phyloP scores from a whole-genome alignment of 108 stramenopile species.

The Mediolabrus comicus region DNA sequence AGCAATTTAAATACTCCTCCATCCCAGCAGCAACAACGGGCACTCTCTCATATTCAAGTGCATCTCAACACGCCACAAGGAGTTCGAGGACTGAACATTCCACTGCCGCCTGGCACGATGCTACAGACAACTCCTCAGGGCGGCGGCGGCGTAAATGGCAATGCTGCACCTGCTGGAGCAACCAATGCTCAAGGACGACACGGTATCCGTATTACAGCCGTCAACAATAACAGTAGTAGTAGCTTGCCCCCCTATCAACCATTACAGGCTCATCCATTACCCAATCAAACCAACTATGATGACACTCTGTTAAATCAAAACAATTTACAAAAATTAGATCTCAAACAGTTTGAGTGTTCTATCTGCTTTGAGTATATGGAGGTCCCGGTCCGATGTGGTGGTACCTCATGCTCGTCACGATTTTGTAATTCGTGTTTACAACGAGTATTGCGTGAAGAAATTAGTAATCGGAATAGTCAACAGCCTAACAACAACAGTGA shows the following conservation, averaged over 20 bases:
- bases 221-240: neutral
- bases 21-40: neutral
- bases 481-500: neutral
- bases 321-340: neutral
- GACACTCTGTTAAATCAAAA: neutral
- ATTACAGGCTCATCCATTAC: neutral
- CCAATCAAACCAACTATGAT: neutral
- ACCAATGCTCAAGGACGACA: neutral
- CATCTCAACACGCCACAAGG: neutral
- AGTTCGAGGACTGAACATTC: neutral
- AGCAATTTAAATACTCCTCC: neutral
- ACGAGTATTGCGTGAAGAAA: neutral
- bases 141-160: no score
- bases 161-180: neutral
- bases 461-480: neutral
- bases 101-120: neutral
- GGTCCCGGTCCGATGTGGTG: neutral
- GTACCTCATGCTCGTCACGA: neutral
- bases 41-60: neutral
- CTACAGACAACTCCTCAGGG: no score
- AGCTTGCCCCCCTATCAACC: neutral
- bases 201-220: no score
- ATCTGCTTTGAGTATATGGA: slow-evolving; percentile 9
- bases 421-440: neutral
- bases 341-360: neutral